phyloP scores from a whole-genome alignment of 2,329 filamentous ascomycete genomes.

The Bretziella fagacearum region DNA sequence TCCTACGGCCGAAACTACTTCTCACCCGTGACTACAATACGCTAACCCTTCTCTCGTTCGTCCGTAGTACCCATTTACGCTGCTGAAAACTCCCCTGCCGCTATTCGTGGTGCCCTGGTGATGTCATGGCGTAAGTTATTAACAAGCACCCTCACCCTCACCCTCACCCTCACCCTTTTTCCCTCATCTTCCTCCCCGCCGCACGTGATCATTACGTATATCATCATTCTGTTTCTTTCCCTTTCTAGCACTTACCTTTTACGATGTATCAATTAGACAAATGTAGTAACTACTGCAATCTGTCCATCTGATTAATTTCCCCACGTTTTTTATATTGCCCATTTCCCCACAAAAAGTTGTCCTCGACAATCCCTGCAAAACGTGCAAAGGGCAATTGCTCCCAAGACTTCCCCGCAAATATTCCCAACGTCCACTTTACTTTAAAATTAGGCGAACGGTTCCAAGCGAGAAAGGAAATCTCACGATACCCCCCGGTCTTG shows the following conservation, averaged over 20 bases:
- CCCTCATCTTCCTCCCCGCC: background rate
- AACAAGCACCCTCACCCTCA: slow-evolving; percentile 14
- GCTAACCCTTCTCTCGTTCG: background rate
- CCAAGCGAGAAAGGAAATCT: background rate
- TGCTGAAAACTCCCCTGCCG: slow-evolving; percentile 34
- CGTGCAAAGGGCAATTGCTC: too few relatives aligned
- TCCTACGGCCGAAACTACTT: too few relatives aligned
- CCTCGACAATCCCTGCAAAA: too few relatives aligned
- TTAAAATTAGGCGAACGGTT: background rate
- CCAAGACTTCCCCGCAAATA: background rate
- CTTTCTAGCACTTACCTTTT: too few relatives aligned
- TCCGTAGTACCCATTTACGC: slow-evolving; percentile 33
- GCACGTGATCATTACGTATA: background rate
- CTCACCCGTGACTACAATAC: background rate
- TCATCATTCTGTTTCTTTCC: too few relatives aligned
- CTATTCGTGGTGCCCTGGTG: slow-evolving; percentile 36
- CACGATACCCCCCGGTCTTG: background rate
- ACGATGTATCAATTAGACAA: too few relatives aligned
- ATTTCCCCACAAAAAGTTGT: too few relatives aligned
- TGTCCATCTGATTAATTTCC: too few relatives aligned
- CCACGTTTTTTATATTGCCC: too few relatives aligned
- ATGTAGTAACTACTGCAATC: too few relatives aligned
- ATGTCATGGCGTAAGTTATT: slow-evolving; percentile 33
- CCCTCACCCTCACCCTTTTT: background rate
- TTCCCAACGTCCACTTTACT: too few relatives aligned